Conservation (phyloP, 768 basidiomycete genomes). For the Russula emetica region DNA sequence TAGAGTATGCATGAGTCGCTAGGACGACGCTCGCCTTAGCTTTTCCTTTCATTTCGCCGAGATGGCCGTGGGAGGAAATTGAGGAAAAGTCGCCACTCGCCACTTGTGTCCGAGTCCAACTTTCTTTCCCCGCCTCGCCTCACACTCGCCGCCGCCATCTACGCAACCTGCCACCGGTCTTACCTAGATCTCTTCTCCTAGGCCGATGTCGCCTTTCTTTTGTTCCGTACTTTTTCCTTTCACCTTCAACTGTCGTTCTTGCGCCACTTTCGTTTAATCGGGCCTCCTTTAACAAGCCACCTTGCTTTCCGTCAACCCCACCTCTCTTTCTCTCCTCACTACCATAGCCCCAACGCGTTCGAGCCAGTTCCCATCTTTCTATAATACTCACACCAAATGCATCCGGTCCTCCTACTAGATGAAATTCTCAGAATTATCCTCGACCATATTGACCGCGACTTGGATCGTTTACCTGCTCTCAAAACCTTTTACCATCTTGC, state of each 20-base stretch:
- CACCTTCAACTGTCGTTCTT: background rate
- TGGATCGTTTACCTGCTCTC: conserved; percentile 9
- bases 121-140: conserved; percentile 19
- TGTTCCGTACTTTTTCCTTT: conserved; percentile 8
- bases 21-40: background rate
- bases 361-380: background rate
- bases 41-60: background rate
- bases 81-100: background rate
- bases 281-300: conserved; percentile 2
- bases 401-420: conserved; percentile 28
- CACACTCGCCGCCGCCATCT: conserved; percentile 9
- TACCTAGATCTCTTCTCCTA: background rate
- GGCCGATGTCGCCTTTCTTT: conserved; percentile 4
- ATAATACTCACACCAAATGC: conserved; percentile 19
- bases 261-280: background rate
- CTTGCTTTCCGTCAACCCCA: background rate
- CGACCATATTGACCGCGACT: conserved; percentile 23
- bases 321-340: background rate
- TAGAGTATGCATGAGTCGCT: conserved; percentile 12
- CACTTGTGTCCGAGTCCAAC: background rate
- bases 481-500: conserved; percentile 26
- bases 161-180: conserved; percentile 20
- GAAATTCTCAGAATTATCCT: conserved; percentile 27
- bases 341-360: background rate
- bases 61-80: background rate